A percentile compares a stretch with the other conserved stretches of the same genome.
These are phyloP conservation scores for Begonia masoniana DNA, from an alignment of 306 rosid species.

Conservation along the genomic window DNA sequence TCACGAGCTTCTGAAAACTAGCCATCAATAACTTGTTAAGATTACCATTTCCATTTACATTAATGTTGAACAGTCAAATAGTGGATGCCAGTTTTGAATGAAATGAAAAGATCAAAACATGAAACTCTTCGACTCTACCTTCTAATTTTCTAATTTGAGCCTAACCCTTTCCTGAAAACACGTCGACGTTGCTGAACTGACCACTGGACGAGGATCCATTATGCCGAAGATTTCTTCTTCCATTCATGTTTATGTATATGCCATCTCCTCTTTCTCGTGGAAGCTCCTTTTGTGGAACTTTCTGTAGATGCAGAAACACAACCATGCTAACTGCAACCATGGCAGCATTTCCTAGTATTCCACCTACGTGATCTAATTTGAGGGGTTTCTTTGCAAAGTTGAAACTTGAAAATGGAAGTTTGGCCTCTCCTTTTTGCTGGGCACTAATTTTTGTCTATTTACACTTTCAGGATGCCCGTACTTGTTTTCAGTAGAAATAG, in stretches of 20 bases:
- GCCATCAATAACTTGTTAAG: too few relatives aligned
- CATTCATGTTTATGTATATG: conserved; percentile 22
- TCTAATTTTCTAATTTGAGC: too few relatives aligned
- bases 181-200: too few relatives aligned
- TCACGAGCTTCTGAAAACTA: too few relatives aligned
- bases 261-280: conserved; percentile 24
- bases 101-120: too few relatives aligned
- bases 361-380: conserved; percentile 41
- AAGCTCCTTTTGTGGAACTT: conserved; percentile 30
- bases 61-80: too few relatives aligned
- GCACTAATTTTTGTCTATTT: conserved; percentile 23
- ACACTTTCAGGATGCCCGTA: too few relatives aligned
- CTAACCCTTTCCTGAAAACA: too few relatives aligned
- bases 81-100: too few relatives aligned
- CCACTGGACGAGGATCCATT: conserved; percentile 36
- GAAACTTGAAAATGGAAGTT: conserved; percentile 40
- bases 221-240: conserved; percentile 21
- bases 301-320: conserved; percentile 60
- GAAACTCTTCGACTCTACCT: too few relatives aligned
- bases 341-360: conserved; percentile 67
- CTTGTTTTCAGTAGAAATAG: conserved; percentile 34
- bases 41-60: too few relatives aligned
- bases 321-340: conserved; percentile 69
- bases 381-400: conserved; percentile 48
- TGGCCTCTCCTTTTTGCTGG: conserved; percentile 28